Conservation (phyloP, 495 filamentous ascomycete species). For the Daldinia vernicosa region DNA sequence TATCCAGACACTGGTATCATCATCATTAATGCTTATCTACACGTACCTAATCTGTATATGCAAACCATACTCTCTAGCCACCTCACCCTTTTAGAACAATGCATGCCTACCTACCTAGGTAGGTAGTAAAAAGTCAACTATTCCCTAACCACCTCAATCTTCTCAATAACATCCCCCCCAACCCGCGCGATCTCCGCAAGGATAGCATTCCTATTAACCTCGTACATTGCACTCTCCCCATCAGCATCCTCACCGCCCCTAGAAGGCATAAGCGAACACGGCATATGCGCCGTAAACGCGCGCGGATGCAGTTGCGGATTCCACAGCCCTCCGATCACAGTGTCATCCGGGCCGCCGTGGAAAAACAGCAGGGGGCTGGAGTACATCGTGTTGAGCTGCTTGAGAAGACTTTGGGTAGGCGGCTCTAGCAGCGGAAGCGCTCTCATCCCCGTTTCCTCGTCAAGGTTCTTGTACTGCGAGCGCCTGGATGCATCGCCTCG, state of each 20-base stretch:
- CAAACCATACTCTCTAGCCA: not conserved
- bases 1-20: not conserved
- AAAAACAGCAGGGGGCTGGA: slow-evolving; percentile 76
- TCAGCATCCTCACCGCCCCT: slow-evolving; percentile 21
- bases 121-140: not conserved
- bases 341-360: slow-evolving; percentile 64
- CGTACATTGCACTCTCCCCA: slow-evolving; percentile 52
- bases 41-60: not conserved
- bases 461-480: slow-evolving; percentile 77
- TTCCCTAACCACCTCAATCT: slow-evolving; percentile 54
- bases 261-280: slow-evolving; percentile 72
- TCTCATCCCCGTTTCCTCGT: slow-evolving; percentile 39
- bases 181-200: slow-evolving; percentile 81
- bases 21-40: not conserved
- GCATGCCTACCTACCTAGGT: not conserved
- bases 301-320: slow-evolving; percentile 68
- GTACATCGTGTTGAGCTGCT: slow-evolving; percentile 69
- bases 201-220: slow-evolving; percentile 76
- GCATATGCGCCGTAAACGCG: slow-evolving; percentile 72
- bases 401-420: slow-evolving; percentile 61
- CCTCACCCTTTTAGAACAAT: too few species aligned
- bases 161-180: slow-evolving; percentile 68
- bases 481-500: slow-evolving; percentile 42
- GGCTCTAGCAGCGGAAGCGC: slow-evolving; percentile 57
- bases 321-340: slow-evolving; percentile 81